Evolutionary conservation across 129 eudicot genomes (phyloP), one percentile per base, ranked within the genome.

Genomic region (Lactuca sativa): DNA sequence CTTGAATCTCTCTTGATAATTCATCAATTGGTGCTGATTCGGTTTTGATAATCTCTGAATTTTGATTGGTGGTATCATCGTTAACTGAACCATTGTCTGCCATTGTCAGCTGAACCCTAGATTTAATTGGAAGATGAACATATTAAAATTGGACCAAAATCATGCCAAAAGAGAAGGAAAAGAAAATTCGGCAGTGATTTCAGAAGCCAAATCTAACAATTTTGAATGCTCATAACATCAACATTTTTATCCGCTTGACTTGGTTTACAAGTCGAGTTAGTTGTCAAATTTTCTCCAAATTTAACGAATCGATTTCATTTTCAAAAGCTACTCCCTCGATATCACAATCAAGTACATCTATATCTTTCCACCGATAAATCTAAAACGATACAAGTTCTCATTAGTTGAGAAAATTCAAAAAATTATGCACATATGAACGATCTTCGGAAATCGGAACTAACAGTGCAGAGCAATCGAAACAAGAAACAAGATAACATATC

Each of bases 1-100:
- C 87, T 59, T 85, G 90, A 62, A 86, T 70, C 82, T 81, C 69
- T 47, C 82, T 66, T 25, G 88, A 77, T n/a, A 86, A 57, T 44
- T 82, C 72, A 67, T 86, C 88, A 44, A 86, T 70, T 21, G 83
- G 67, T 17, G 30, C 18, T 33, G 17, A 30, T 7, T 84, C 82
- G 47, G 64, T 73, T 55, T 69, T 59, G 31, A 69, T 58, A 52
- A 58, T 78, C 67, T 74, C 89, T 21, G 67, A 73, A 13, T 67
- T 64, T 66, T 79, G 73, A 54, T 49, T 77, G 36, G 73, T 80
- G 62, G 76, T 32, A 65, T 74, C 73, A 32, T 74, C 73, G 40
- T 62, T 73, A 33, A 7, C 43, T 5, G 74, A 69, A 67, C 77
- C 72, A 62, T 79, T 72, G 59, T 79, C 87, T 49, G 81, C 82